Conservation (phyloP, 148 eudicot species). For the Drosera capensis region DNA sequence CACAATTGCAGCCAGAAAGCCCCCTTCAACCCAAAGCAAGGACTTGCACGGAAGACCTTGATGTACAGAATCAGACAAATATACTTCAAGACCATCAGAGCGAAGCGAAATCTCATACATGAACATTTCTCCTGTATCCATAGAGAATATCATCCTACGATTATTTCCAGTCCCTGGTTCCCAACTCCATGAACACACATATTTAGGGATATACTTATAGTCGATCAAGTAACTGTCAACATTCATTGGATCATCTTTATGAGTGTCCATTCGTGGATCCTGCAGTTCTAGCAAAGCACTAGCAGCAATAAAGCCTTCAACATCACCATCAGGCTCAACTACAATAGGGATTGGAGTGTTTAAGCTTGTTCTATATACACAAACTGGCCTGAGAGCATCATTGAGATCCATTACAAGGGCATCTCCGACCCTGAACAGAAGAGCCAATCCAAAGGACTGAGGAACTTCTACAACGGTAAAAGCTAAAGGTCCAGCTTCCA, state of each 20-base stretch:
- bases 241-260: constrained; percentile 84
- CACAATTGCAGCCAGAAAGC: constrained; percentile 66
- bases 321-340: constrained; percentile 67
- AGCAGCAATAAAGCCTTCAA: constrained; percentile 90
- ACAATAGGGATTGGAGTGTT: constrained; percentile 29
- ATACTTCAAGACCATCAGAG: constrained; percentile 37
- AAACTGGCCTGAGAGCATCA: constrained; percentile 54
- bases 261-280: constrained; percentile 34
- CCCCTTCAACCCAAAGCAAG: constrained; percentile 70
- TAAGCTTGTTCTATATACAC: constrained; percentile 48
- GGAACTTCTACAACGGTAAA: constrained; percentile 68
- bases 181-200: constrained; percentile 91
- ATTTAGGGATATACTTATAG: constrained; percentile 29
- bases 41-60: constrained; percentile 51
- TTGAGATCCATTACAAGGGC: constrained; percentile 74
- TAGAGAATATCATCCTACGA: constrained; percentile 63
- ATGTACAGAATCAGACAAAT: constrained; percentile 64
- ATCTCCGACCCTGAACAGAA: constrained; percentile 78
- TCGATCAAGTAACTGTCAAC: constrained; percentile 38
- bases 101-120: constrained; percentile 43
- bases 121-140: constrained; percentile 71
- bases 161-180: constrained; percentile 37
- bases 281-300: constrained; percentile 79
- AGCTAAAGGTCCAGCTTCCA: constrained; percentile 71
- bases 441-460: constrained; percentile 61